Conservation (phyloP, 768 basidiomycete genomes). For the Kwoniella sp. region DNA sequence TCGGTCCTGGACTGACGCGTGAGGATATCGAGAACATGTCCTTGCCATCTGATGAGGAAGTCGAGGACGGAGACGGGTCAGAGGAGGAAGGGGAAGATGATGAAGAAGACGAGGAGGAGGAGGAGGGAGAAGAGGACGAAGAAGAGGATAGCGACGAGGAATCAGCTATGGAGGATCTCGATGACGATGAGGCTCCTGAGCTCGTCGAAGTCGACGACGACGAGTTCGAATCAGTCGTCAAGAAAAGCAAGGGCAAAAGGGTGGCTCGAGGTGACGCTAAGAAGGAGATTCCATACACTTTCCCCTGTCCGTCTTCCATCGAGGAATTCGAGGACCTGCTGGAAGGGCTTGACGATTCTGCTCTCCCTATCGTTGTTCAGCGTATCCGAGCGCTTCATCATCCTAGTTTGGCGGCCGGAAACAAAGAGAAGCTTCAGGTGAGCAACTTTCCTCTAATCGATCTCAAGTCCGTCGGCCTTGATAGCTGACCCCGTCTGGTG, state of each 20-base stretch:
- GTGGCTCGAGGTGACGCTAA: slow-evolving; percentile 26
- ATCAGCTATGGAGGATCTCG: slow-evolving; percentile 49
- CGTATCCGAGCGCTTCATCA: slow-evolving; percentile 89
- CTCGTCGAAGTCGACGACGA: slow-evolving; percentile 17
- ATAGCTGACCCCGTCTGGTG: too few species aligned
- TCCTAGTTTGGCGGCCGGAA: slow-evolving; percentile 84
- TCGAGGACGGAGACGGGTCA: slow-evolving; percentile 28
- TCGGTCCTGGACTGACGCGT: slow-evolving; percentile 41
- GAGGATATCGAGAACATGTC: slow-evolving; percentile 55
- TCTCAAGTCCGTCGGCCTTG: too few species aligned
- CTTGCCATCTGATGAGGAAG: slow-evolving; percentile 55
- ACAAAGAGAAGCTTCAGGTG: slow-evolving; percentile 90
- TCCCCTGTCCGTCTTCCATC: slow-evolving; percentile 81
- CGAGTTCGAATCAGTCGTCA: slow-evolving; percentile 24
- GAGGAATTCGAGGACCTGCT: slow-evolving; percentile 87
- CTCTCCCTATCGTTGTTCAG: slow-evolving; percentile 78
- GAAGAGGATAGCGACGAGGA: slow-evolving; percentile 48
- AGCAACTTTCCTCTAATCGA: slow-evolving; percentile 29
- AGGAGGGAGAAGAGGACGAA: slow-evolving; percentile 57
- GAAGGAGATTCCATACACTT: slow-evolving; percentile 85
- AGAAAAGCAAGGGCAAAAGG: slow-evolving; percentile 30
- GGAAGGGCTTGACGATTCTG: slow-evolving; percentile 68
- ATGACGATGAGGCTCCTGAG: slow-evolving; percentile 22
- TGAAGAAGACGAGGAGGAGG: slow-evolving; percentile 55
- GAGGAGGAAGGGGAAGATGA: slow-evolving; percentile 49